Base-by-base conservation (phyloP, 495 filamentous ascomycete genomes). In the Penicillium alfredii region DNA sequence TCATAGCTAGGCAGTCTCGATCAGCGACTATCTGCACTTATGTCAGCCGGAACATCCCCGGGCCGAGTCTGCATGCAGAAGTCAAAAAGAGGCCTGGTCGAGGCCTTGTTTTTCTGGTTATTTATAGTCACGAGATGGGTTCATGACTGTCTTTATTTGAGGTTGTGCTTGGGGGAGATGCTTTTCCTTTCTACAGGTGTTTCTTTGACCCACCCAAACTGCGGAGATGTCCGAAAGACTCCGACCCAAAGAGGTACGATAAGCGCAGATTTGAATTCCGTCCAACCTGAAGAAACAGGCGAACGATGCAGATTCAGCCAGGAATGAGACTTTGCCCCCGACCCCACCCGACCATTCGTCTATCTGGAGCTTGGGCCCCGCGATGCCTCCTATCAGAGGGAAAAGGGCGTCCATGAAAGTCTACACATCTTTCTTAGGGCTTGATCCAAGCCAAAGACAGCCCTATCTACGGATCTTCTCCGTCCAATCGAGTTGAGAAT, bases 351-450 rank as follows among this genome's bases (percentile, higher is more conserved):
- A 30, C 28, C 35, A 44, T 36, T 40, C 5, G 24, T 8, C 16
- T 8, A 32, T 6, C 11, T 19, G 15, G 40, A 53, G 42, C 41
- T 45, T 49, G 40, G 52, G 46, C 49, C 45, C 33, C 48, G 35
- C 37, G 24, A 28, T 30, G 25, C 19, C 36, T 52, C 42, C 33
- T 49, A 52, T 52, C 45, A 53, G 24, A 37, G 33, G 35, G 17
- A 19, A 33, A 44, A 40, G 43, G 42, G 48, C n/a, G n/a, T n/a
- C n/a, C n/a, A n/a, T n/a, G n/a, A n/a, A n/a, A n/a, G n/a, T n/a
- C n/a, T n/a, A n/a, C n/a, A n/a, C n/a, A n/a, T n/a, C n/a, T n/a
- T n/a, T n/a, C n/a, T n/a, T n/a, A n/a, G n/a, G n/a, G n/a, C n/a
- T n/a, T n/a, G n/a, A n/a, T n/a, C n/a, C n/a, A 33, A 23, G 15